Conservation (phyloP, 306 rosid genomes). For the Cucurbita pepo region DNA sequence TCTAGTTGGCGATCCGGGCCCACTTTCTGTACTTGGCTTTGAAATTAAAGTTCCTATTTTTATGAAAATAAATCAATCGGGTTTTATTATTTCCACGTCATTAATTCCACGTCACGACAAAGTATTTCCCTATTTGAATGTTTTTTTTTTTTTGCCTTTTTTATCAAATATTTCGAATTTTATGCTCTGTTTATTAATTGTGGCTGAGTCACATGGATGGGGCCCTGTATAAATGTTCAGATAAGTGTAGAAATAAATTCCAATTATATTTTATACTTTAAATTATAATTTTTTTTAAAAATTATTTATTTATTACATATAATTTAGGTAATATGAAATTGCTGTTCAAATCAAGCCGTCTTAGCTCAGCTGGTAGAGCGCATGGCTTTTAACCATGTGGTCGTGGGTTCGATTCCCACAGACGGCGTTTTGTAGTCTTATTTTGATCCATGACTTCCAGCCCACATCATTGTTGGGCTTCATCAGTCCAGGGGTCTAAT, state of each 20-base stretch:
- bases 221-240: background rate
- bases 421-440: background rate
- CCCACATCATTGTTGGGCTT: no score
- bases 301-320: no score
- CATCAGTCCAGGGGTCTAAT: no score
- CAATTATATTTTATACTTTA: no score
- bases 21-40: background rate
- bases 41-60: background rate
- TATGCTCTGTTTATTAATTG: background rate
- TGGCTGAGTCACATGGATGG: background rate
- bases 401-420: conserved; percentile 1
- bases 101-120: background rate
- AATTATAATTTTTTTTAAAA: no score
- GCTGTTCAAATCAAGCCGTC: background rate
- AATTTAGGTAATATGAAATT: no score
- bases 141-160: background rate
- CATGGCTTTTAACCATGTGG: conserved; percentile 5
- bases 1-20: background rate
- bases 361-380: background rate
- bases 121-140: background rate
- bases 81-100: background rate
- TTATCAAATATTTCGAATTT: background rate
- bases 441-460: no score
- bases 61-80: background rate
- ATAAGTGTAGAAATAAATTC: no score